Base-by-base conservation (phyloP, 2,329 filamentous ascomycete genomes). In the Colletotrichum magnum region DNA sequence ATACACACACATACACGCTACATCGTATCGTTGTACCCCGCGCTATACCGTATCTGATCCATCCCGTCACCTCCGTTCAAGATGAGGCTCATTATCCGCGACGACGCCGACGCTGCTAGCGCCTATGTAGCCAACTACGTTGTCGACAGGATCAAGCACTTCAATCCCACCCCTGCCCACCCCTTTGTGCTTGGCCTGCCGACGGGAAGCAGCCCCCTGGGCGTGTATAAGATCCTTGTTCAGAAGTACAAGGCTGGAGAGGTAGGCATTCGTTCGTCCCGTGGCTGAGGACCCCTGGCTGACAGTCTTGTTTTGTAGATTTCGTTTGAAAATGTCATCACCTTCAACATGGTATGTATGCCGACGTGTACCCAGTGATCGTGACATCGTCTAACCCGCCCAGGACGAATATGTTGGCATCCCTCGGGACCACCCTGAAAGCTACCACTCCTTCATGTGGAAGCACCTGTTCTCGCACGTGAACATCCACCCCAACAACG, bases 401-500 rank as follows among this genome's bases (percentile, higher is more conserved):
- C 73, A 92, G 90, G 94, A 97, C 81, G 94, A 97, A 82, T 97
- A 97, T 76, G 93, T 96, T 73, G 93, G 92, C 66, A 88, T 97
- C 71, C 91, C 93, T 41, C 90, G 93, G 75, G 93, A 95, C 75
- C 93, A 97, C 78, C 90, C 93, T 13, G 91, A 96, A 79, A 94
- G 91, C 75, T 97, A 97, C 82, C 94, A 97, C 83, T 93, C 91
- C 73, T 97, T 96, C 85, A 96, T 97, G 94, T 97, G 94, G 88
- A 93, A 93, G 81, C 88, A 96, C 82, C 94, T 97, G 86, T 97
- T 97, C 85, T 93, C 92, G 51, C 93, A 89, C 74, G 91, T 96
- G 74, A 93, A 97, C 77, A 91, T 96, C 74, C 88, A 90, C 73
- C 94, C 94, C 5, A 87, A 88, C 76, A 95, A 95, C 78, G 94